Evolutionary conservation across 257 asterid species (phyloP), one percentile per base, ranked within the genome.

Genomic region (Nicotiana undulata): DNA sequence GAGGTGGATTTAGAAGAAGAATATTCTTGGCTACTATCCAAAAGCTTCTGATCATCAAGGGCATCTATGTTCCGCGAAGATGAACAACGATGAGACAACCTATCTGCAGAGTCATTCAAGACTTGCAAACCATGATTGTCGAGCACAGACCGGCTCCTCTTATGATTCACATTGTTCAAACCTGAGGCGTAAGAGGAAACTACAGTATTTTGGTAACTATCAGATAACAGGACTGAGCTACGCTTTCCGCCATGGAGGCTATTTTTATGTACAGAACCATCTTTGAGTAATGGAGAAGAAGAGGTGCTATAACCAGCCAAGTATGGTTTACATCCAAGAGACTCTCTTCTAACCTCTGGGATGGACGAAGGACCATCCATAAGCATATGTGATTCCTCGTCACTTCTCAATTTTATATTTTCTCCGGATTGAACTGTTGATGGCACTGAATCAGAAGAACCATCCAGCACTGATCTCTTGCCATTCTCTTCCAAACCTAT

Each of bases 1-100:
- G 92, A 87, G 75, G 89, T 81, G 76, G 92, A 79, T 80, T 77
- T 75, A 70, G 88, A 87, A 83, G 87, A 88, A 80, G 77, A 83
- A 66, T 60, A 85, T 63, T 86, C 90, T 82, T 74, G 85, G 81
- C 83, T 79, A 65, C 82, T 66, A 77, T 87, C 90, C 28, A 80
- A 32, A 80, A 75, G 83, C 78, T 77, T 90, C 28, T 63, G 88
- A 82, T 80, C 34, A 46, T 85, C 87, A 75, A 55, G 81, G 80
- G 88, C 76, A 79, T 58, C 84, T 66, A 66, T 46, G 79, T 79
- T 89, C 90, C 90, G 80, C 68, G 92, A 87, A 77, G 92, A 82
- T 32, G 86, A 83, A 81, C 88, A 85, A 70, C 92, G 83, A 81
- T 84, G 84, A 60, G 90, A 83, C 44, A 81, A 79, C 68, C 85